Conservation (phyloP, 2,329 filamentous ascomycete species). For the Claviceps purpurea region DNA sequence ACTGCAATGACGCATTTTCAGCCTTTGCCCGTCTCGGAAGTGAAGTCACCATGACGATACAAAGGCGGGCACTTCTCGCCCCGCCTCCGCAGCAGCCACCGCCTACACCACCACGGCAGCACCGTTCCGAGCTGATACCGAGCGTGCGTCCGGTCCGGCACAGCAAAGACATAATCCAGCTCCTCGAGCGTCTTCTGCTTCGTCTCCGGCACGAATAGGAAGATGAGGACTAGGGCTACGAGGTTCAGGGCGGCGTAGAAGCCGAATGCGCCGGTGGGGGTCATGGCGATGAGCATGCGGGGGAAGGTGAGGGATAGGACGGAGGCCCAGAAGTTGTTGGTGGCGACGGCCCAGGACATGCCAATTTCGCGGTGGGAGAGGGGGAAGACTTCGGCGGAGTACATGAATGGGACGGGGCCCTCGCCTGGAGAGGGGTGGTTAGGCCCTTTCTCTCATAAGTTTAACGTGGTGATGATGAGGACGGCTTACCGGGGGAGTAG, state of each 20-base stretch:
- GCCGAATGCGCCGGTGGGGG: constrained; percentile 21
- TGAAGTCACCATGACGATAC: constrained; percentile 3
- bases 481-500: constrained; percentile 16
- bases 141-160: constrained; percentile 27
- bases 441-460: not conserved
- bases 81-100: constrained; percentile 8
- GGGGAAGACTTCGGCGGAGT: constrained; percentile 25
- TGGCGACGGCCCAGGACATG: constrained; percentile 25
- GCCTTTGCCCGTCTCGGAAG: not conserved
- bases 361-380: constrained; percentile 24
- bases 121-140: constrained; percentile 24
- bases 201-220: constrained; percentile 36
- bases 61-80: constrained; percentile 6
- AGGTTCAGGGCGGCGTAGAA: constrained; percentile 35
- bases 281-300: constrained; percentile 19
- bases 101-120: constrained; percentile 24
- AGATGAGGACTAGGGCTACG: constrained; percentile 32
- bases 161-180: constrained; percentile 34
- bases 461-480: no score
- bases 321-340: constrained; percentile 17
- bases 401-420: constrained; percentile 24
- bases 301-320: constrained; percentile 18
- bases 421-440: constrained; percentile 12
- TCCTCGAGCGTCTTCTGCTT: constrained; percentile 38
- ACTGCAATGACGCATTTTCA: not conserved